phyloP scores from a whole-genome alignment of 2,329 filamentous ascomycete species.

The Chaetomiaceae sp. region DNA sequence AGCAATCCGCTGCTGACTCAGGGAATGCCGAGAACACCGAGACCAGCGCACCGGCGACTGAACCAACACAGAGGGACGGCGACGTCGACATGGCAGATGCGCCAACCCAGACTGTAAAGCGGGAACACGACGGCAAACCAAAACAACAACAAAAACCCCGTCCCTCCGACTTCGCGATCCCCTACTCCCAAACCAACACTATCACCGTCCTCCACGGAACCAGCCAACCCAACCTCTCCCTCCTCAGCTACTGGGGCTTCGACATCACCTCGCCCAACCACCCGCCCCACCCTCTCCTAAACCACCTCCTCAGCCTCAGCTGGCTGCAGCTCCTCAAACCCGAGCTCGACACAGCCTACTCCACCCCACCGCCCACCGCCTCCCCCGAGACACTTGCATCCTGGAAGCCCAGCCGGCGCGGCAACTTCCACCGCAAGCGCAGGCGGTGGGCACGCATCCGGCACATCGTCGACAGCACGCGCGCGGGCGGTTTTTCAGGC shows the following conservation, averaged over 20 bases:
- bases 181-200: slow-evolving; percentile 67
- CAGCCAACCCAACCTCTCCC: slow-evolving; percentile 79
- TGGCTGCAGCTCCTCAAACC: slow-evolving; percentile 90
- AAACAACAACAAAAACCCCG: slow-evolving; percentile 30
- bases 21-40: not conserved
- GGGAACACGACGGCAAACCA: slow-evolving; percentile 1
- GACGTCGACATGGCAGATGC: slow-evolving; percentile 24
- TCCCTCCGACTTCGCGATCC: slow-evolving; percentile 53
- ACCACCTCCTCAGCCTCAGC: slow-evolving; percentile 75
- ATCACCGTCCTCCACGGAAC: slow-evolving; percentile 78
- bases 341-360: slow-evolving; percentile 67
- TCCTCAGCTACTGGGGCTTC: slow-evolving; percentile 86
- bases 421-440: slow-evolving; percentile 84
- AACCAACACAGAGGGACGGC: slow-evolving; percentile 2
- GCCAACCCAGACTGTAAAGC: slow-evolving; percentile 3
- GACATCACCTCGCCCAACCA: slow-evolving; percentile 63
- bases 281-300: slow-evolving; percentile 72
- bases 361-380: slow-evolving; percentile 56
- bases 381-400: slow-evolving; percentile 57
- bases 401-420: slow-evolving; percentile 78
- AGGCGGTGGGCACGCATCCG: slow-evolving; percentile 72
- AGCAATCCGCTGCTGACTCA: not conserved
- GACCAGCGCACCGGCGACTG: not conserved
- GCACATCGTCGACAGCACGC: slow-evolving; percentile 68
- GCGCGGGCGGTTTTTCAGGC: slow-evolving; percentile 74